Conservation (phyloP, 805 yeast genomes). For the Yueomyces sinensis region DNA sequence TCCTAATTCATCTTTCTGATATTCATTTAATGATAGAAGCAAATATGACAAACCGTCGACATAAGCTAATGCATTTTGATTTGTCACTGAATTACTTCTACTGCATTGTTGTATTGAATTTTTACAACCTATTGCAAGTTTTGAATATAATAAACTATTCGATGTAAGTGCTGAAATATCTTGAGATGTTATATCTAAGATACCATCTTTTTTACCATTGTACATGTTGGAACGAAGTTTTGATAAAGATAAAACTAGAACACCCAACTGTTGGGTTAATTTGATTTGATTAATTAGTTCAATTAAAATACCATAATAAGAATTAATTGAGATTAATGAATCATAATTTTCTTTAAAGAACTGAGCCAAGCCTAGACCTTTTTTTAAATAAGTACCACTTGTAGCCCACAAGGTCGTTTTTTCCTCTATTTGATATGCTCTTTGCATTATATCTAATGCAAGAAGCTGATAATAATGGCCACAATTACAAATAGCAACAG, state of each 20-base stretch:
- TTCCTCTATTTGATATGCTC: constrained; percentile 12
- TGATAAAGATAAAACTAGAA: constrained; percentile 19
- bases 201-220: constrained; percentile 11
- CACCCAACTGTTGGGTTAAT: constrained; percentile 18
- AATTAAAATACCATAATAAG: neutral
- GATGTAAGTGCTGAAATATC: constrained; percentile 16
- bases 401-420: constrained; percentile 14
- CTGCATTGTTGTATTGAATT: neutral
- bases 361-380: constrained; percentile 17
- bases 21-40: constrained; percentile 19
- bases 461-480: constrained; percentile 11
- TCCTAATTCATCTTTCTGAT: constrained; percentile 14
- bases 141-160: constrained; percentile 16
- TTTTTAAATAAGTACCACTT: constrained; percentile 16
- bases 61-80: constrained; percentile 7
- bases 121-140: constrained; percentile 18
- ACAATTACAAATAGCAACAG: constrained; percentile 7
- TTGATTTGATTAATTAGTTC: constrained; percentile 8
- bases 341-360: constrained; percentile 2
- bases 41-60: constrained; percentile 14
- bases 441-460: constrained; percentile 12
- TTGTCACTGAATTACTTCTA: constrained; percentile 1
- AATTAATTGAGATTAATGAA: neutral
- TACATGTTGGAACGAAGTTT: constrained; percentile 17
- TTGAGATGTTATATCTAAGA: constrained; percentile 18